These are phyloP conservation scores for Evansstolkia leycettana DNA, from an alignment of 495 filamentous ascomycete genomes.

Conservation along the genomic window DNA sequence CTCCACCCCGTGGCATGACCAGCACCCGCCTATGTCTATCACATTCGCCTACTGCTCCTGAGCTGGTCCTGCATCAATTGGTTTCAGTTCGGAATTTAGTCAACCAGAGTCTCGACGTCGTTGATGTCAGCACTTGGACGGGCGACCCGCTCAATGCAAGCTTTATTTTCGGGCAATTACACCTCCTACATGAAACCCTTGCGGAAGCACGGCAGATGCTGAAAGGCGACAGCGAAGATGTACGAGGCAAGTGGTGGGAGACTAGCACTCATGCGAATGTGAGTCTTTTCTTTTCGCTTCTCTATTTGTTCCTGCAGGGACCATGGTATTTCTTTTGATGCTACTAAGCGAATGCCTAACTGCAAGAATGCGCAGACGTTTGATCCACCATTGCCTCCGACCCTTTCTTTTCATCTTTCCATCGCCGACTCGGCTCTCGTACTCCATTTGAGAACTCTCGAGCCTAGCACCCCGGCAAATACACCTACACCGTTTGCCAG, in stretches of 20 bases:
- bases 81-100: constrained; percentile 60
- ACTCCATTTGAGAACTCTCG: constrained; percentile 68
- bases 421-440: constrained; percentile 69
- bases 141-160: constrained; percentile 42
- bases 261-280: constrained; percentile 39
- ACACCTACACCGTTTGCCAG: constrained; percentile 47
- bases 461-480: constrained; percentile 45
- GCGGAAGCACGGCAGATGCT: constrained; percentile 47
- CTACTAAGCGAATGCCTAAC: background rate
- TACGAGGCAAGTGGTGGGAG: constrained; percentile 46
- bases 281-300: constrained; percentile 8
- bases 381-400: constrained; percentile 44
- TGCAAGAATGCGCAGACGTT: constrained; percentile 24
- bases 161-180: constrained; percentile 72
- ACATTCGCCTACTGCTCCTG: constrained; percentile 32
- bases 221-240: constrained; percentile 36
- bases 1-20: constrained; percentile 29
- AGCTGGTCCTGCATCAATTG: constrained; percentile 52
- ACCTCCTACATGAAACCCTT: constrained; percentile 63
- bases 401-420: constrained; percentile 61
- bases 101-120: constrained; percentile 63
- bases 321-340: background rate
- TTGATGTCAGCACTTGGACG: constrained; percentile 62
- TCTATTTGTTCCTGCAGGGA: too few relatives aligned
- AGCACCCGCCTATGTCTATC: constrained; percentile 46